Conservation (phyloP, 192 early-diverging fungal genomes). For the Geranomyces variabilis region DNA sequence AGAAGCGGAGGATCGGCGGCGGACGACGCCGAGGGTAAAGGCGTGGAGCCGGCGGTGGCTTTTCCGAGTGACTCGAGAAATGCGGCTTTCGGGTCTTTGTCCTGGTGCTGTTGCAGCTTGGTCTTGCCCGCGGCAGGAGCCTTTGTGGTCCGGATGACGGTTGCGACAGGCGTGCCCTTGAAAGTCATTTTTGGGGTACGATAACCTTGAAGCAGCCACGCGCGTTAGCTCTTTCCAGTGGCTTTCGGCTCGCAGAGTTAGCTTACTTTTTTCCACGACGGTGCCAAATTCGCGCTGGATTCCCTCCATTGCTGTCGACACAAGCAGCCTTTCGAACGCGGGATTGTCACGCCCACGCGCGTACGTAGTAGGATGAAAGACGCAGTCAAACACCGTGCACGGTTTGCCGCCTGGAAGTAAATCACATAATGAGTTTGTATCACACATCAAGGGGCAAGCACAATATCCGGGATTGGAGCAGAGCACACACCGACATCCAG, state of each 20-base stretch:
- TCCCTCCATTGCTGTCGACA: constrained; percentile 54
- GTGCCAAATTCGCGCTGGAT: constrained; percentile 54
- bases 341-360: constrained; percentile 30
- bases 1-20: background rate
- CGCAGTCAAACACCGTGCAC: constrained; percentile 59
- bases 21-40: background rate
- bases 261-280: constrained; percentile 26
- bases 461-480: background rate
- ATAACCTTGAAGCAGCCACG: constrained; percentile 32
- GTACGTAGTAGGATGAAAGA: constrained; percentile 58
- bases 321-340: constrained; percentile 48
- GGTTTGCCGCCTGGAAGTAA: constrained; percentile 45
- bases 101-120: background rate
- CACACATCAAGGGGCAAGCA: background rate
- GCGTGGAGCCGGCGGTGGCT: background rate
- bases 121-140: background rate
- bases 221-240: background rate
- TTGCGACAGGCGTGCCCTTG: constrained; percentile 46
- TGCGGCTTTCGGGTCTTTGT: background rate
- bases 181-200: constrained; percentile 48
- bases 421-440: background rate
- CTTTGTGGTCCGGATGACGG: constrained; percentile 48
- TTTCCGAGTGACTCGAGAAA: background rate
- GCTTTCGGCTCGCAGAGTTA: background rate
- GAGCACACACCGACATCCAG: constrained; percentile 48